Evolutionary conservation across 805 yeast genomes (phyloP).

Genomic region (Zygoascus biomembranicola): DNA sequence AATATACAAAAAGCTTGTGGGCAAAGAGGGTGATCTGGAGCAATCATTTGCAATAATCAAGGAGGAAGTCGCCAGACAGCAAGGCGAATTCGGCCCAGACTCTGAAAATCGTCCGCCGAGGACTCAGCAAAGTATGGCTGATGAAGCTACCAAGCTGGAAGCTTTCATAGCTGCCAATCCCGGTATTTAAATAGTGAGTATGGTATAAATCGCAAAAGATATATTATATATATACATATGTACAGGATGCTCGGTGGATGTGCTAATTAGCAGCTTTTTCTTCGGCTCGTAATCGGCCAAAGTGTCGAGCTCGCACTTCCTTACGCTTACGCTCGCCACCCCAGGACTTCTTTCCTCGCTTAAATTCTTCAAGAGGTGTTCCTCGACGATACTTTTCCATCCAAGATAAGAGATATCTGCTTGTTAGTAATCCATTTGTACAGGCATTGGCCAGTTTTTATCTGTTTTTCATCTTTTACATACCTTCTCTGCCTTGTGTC

Average conservation of each 20-base stretch:
- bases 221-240: background rate
- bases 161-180: slow-evolving; percentile 2
- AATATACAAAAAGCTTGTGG: slow-evolving; percentile 59
- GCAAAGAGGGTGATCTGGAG: slow-evolving; percentile 41
- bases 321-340: slow-evolving; percentile 84
- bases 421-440: background rate
- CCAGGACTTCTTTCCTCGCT: slow-evolving; percentile 61
- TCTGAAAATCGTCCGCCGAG: slow-evolving; percentile 33
- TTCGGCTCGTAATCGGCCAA: slow-evolving; percentile 27
- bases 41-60: slow-evolving; percentile 25
- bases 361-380: slow-evolving; percentile 46
- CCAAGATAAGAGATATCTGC: slow-evolving; percentile 54
- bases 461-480: background rate
- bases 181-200: too few species aligned
- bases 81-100: slow-evolving; percentile 14
- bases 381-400: slow-evolving; percentile 56
- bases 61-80: slow-evolving; percentile 21
- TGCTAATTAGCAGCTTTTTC: slow-evolving; percentile 3
- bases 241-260: background rate
- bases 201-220: background rate
- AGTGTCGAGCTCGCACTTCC: slow-evolving; percentile 46
- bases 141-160: slow-evolving; percentile 54
- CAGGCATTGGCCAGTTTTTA: background rate
- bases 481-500: slow-evolving; percentile 54
- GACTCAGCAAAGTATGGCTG: slow-evolving; percentile 53